phyloP scores from a whole-genome alignment of 345 rosid genomes.

The Melaleuca alternifolia region DNA sequence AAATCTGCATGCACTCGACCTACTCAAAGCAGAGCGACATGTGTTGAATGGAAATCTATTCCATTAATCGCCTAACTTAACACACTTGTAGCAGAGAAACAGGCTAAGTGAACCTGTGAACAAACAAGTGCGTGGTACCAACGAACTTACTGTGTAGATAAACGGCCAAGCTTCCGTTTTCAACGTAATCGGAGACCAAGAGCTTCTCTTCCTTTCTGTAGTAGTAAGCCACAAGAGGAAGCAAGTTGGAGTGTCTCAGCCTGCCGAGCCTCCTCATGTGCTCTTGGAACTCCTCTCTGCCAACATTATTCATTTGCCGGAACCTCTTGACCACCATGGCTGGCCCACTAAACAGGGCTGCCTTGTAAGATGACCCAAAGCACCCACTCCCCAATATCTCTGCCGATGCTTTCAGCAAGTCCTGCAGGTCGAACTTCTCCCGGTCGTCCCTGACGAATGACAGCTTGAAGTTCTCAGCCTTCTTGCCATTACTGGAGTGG shows the following conservation, averaged over 20 bases:
- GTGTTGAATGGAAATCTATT: not conserved
- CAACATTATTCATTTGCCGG: slow-evolving; percentile 74
- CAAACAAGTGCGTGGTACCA: not conserved
- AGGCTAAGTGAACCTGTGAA: not conserved
- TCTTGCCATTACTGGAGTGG: slow-evolving; percentile 4
- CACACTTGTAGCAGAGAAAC: not conserved
- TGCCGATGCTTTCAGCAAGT: slow-evolving; percentile 73
- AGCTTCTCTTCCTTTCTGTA: slow-evolving; percentile 88
- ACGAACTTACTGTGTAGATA: slow-evolving; percentile 65
- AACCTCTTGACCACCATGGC: slow-evolving; percentile 83
- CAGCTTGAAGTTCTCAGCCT: slow-evolving; percentile 25
- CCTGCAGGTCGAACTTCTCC: slow-evolving; percentile 66
- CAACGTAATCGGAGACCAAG: slow-evolving; percentile 42
- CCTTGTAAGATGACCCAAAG: slow-evolving; percentile 79
- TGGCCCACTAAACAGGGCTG: slow-evolving; percentile 29
- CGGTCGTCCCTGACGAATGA: slow-evolving; percentile 58
- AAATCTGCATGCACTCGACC: not conserved
- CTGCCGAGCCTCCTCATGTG: slow-evolving; percentile 81
- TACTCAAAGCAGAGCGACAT: not conserved
- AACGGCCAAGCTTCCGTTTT: slow-evolving; percentile 67
- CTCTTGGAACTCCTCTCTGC: slow-evolving; percentile 69
- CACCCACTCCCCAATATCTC: slow-evolving; percentile 85
- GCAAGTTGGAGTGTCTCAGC: slow-evolving; percentile 56
- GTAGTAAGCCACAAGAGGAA: slow-evolving; percentile 75
- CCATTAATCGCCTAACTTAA: not conserved